Evolutionary conservation across 345 rosid genomes (phyloP), one percentile per base, ranked within the genome.

Genomic region (Rhizophora mangle): DNA sequence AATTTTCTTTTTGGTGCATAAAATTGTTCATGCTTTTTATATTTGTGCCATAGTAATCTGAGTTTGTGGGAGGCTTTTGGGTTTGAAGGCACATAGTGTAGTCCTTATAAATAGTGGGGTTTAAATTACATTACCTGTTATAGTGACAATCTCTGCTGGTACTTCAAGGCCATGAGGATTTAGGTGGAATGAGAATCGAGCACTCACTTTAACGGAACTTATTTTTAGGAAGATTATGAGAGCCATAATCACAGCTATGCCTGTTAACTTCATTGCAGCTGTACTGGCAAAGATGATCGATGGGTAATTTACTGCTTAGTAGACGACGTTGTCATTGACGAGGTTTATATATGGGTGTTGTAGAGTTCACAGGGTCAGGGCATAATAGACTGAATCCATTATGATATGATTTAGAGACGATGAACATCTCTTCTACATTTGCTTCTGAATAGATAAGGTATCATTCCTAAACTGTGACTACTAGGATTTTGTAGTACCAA

Each of bases 91-190:
- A 5, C 5, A 20, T 7, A 2, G 37, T 34, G 5, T n/a, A 21
- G 26, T 27, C 27, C 43, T 27, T 27, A 24, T 9, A 56, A 56
- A 30, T 24, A 24, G 60, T 56, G 11, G 15, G 58, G 2, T 8
- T 67, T 59, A 49, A 55, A 58, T 31, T 66, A 11, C 64, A 43
- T 78, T 71, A 85, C 90, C 90, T 86, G 74, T 76, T 61, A 88
- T 49, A 27, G 88, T 86, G 21, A 84, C 68, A 63, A 78, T 81
- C 29, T 51, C 68, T 20, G 76, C 51, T 21, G 72, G 52, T 19
- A 43, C 69, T 66, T 76, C 75, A 19, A 61, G 66, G 43, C 78
- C 56, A 16, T 8, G 79, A 60, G 71, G 32, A 55, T 30, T 53
- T 3, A 20, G 1, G 56, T 52, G 74, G 22, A 77, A 55, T 2